phyloP scores from a whole-genome alignment of 2,329 filamentous ascomycete genomes.

The Cephalotrichum gorgonifer region DNA sequence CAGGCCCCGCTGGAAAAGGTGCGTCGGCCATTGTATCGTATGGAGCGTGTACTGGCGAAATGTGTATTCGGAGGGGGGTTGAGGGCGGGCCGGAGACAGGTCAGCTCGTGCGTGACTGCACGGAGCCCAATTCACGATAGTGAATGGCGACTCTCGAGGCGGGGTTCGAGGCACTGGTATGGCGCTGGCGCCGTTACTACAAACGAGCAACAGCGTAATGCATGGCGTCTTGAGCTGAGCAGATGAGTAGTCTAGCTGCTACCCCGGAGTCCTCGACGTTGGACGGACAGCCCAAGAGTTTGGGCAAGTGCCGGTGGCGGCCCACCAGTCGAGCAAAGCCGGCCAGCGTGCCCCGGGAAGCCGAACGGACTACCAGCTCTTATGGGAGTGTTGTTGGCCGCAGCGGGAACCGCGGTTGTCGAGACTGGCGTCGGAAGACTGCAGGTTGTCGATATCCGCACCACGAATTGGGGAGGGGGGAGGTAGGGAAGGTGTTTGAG shows the following conservation, averaged over 20 bases:
- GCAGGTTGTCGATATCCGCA: no score
- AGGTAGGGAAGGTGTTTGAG: no score
- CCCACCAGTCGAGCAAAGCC: neutral
- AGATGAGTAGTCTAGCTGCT: conserved; percentile 4
- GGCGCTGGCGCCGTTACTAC: conserved; percentile 32
- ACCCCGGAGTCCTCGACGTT: neutral
- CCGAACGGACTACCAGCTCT: neutral
- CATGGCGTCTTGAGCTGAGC: conserved; percentile 24
- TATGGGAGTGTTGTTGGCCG: no score
- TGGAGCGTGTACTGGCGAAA: conserved; percentile 4
- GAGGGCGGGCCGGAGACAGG: neutral
- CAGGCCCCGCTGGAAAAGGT: conserved; percentile 6
- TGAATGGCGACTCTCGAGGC: conserved; percentile 3
- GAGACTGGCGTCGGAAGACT: neutral
- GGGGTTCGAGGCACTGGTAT: conserved; percentile 26
- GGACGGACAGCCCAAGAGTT: neutral
- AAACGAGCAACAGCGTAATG: conserved; percentile 30
- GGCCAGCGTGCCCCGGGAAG: conserved; percentile 1
- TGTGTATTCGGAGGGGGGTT: conserved; percentile 8
- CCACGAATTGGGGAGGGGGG: no score
- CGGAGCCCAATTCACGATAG: neutral
- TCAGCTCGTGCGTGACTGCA: neutral
- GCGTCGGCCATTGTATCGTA: conserved; percentile 6
- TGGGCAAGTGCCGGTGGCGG: neutral
- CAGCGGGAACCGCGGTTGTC: no score